Conservation (phyloP, 176 grass and related monocot genomes). For the Raddia guianensis region DNA sequence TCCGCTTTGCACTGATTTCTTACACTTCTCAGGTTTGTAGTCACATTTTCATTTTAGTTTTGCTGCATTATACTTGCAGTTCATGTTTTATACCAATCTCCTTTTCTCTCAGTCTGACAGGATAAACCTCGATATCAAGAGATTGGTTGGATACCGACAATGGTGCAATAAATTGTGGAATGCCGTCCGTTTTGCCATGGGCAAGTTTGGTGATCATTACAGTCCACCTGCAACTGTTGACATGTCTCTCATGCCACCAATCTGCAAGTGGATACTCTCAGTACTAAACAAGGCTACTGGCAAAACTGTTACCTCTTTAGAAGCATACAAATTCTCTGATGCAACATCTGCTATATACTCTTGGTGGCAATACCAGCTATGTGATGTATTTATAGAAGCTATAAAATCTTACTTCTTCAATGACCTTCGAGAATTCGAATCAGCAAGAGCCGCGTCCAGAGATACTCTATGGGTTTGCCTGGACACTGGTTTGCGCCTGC, state of each 20-base stretch:
- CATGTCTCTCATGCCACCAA: slow-evolving; percentile 52
- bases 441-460: slow-evolving; percentile 67
- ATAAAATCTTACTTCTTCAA: slow-evolving; percentile 82
- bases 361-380: slow-evolving; percentile 91
- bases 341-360: slow-evolving; percentile 88
- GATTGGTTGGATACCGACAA: slow-evolving; percentile 78
- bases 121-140: slow-evolving; percentile 90
- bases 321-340: slow-evolving; percentile 85
- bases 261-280: slow-evolving; percentile 52
- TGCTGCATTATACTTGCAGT: slow-evolving; percentile 19
- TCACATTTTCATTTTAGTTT: slow-evolving; percentile 10
- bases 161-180: slow-evolving; percentile 99
- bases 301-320: slow-evolving; percentile 79
- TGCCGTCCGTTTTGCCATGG: slow-evolving; percentile 85
- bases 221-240: slow-evolving; percentile 61
- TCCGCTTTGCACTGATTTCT: slow-evolving; percentile 81
- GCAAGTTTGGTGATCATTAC: slow-evolving; percentile 79
- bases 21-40: slow-evolving; percentile 75
- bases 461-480: slow-evolving; percentile 80
- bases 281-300: slow-evolving; percentile 73
- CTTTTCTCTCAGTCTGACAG: slow-evolving; percentile 64
- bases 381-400: slow-evolving; percentile 92
- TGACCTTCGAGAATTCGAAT: slow-evolving; percentile 65
- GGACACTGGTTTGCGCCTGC: slow-evolving; percentile 74
- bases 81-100: slow-evolving; percentile 12